Base-by-base conservation (phyloP, 2,329 filamentous ascomycete genomes). In the Xylariaceae sp. region DNA sequence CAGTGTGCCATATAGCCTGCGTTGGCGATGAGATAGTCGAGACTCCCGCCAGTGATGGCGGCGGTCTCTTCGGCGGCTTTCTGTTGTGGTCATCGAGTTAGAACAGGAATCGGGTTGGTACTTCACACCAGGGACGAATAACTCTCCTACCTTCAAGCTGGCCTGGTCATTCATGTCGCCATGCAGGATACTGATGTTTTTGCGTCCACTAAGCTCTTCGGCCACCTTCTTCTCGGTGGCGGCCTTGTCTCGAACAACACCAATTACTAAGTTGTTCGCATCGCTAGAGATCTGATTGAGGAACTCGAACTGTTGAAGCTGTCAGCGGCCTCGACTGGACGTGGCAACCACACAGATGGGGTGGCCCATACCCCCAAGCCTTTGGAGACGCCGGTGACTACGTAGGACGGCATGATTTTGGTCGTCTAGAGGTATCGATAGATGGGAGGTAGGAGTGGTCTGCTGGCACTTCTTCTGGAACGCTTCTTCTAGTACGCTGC, bases 11-110 rank as follows among this genome's bases (percentile, higher is more conserved):
- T 66, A 59, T 2, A 62, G n/a, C n/a, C 79, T 1, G 69, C 79
- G 47, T 83, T 83, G 46, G 73, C 74, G 28, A 83, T 76, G 6
- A 83, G 61, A 53, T 77, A 77, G 63, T 83, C 80, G 5, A 83
- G 54, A 45, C 65, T 62, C 13, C 71, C 70, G 3, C 67, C 66
- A 0, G 69, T 70, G 14, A 71, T 69, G n/a, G 62, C 59, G 13
- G 68, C 54, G 3, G 63, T 56, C 11, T 61, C 55, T 16, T 61
- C 56, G 2, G 54, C 62, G 1, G 66, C 62, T 56, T 59, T 57
- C 60, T 66, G 33, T 36, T 10, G 14, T 14, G 10, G 10, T 36
- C 33, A 14, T 10, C 14, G 33, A 36, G 33, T 10, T 36, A 36
- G 10, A 36, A 14, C 14, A 36, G 14, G 10, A 10, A 36, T 36